A percentile compares a stretch with the other conserved stretches of the same genome.
phyloP scores from a whole-genome alignment of 129 eudicot genomes.

The Saussurea involucrata region DNA sequence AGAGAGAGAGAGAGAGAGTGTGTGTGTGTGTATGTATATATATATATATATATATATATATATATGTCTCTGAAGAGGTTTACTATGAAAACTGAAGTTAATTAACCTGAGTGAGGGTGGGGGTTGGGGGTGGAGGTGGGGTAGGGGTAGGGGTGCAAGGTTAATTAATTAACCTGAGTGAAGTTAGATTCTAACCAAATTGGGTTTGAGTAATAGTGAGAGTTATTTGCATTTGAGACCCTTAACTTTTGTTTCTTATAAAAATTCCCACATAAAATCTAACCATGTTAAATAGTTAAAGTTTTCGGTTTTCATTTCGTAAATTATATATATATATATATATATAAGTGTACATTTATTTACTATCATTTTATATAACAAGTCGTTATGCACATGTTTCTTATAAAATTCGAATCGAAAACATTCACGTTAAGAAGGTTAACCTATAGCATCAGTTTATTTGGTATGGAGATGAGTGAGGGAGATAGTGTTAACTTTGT shows the following conservation, averaged over 20 bases:
- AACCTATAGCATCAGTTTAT: neutral
- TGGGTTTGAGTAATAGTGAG: neutral
- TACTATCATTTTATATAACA: too few relatives aligned
- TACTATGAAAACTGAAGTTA: conserved; percentile 26
- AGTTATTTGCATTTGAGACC: conserved; percentile 12
- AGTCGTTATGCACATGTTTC: neutral
- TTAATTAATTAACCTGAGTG: neutral
- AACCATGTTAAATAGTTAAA: neutral
- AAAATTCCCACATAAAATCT: neutral
- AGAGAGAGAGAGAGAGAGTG: neutral
- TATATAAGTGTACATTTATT: too few relatives aligned
- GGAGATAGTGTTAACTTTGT: neutral
- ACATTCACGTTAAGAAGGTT: neutral
- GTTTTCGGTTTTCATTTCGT: neutral
- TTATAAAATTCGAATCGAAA: neutral
- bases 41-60: too few relatives aligned
- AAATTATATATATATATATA: too few relatives aligned
- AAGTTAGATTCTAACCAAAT: neutral
- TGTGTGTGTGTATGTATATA: too few relatives aligned
- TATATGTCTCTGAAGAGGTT: conserved; percentile 26
- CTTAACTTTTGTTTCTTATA: neutral
- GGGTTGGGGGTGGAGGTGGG: neutral
- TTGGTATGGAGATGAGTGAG: neutral
- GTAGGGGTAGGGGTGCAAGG: neutral
- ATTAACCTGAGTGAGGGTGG: conserved; percentile 9